Evolutionary conservation across 352 stramenopile genomes (phyloP), one percentile per base, ranked within the genome.

Genomic region (Aphanomyces astaci): DNA sequence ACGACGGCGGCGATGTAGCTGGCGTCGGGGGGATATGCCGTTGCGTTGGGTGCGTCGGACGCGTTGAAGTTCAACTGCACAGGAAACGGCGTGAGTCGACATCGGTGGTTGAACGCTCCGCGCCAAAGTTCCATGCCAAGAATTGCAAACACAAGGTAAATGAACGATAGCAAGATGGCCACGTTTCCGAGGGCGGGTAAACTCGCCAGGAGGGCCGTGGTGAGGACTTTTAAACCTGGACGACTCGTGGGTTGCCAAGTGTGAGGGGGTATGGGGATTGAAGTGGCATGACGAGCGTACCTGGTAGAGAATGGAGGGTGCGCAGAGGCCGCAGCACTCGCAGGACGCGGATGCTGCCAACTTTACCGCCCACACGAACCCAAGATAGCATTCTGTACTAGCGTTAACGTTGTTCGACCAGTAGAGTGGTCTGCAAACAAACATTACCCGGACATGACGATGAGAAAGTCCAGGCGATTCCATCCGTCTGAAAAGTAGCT

Each of bases 401-500:
- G 84, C 15, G 87, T 71, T 19, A 52, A 7, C 32, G 17, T 40
- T 5, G 39, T 63, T 46, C 71, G 63, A 86, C 87, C 66, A 85
- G 83, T 40, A 19, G 64, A 36, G 25, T 62, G n/a, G n/a, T n/a
- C 45, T 48, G 39, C 17, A 15, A 28, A 32, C n/a, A 2, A 79
- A 84, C 2, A 32, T 17, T 74, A 96, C 80, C 84, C 92, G 22
- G 87, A 87, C 15, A 94, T 49, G 55, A 98, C 92, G 32, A 97
- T 89, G 30, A 95, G 74, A 71, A 98, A 98, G 68, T 98, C 92
- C 27, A 98, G 77, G 22, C 91, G 70, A 52, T 98, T 98, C 92
- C 90, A 98, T 3, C 75, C 73, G 71, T 98, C 88, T 2, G 79
- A 73, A 0, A 92, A 71, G 67, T 97, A 97, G 13, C 77, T 80